Conservation (phyloP, 345 rosid genomes). For the Melastoma malabathricum region DNA sequence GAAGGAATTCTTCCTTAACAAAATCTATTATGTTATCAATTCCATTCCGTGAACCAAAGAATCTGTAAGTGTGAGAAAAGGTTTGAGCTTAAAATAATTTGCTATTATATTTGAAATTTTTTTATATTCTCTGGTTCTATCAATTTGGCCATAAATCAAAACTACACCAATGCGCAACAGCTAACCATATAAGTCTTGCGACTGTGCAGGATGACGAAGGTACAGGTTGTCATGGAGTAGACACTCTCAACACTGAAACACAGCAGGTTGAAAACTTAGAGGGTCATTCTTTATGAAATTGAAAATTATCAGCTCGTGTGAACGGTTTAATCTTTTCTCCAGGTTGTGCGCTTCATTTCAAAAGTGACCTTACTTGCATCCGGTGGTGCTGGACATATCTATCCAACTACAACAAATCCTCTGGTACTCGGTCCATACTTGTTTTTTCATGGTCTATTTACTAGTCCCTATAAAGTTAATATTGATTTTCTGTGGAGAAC, state of each 20-base stretch:
- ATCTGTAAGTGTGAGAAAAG: too few relatives aligned
- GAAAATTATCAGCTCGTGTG: not conserved
- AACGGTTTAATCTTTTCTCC: constrained; percentile 5
- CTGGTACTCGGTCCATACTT: constrained; percentile 26
- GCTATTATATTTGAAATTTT: too few relatives aligned
- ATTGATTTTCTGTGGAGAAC: too few relatives aligned
- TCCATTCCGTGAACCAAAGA: too few relatives aligned
- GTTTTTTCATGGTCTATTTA: not conserved
- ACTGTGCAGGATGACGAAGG: constrained; percentile 50
- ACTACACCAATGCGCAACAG: too few relatives aligned
- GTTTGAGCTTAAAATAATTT: too few relatives aligned
- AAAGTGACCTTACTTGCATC: constrained; percentile 94
- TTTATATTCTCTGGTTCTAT: too few relatives aligned
- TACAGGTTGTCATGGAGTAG: constrained; percentile 80
- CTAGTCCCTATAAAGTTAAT: too few relatives aligned
- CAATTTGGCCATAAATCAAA: too few relatives aligned
- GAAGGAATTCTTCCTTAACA: too few relatives aligned
- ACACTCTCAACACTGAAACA: constrained; percentile 69
- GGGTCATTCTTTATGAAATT: not conserved
- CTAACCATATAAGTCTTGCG: constrained; percentile 6
- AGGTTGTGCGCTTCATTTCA: constrained; percentile 82
- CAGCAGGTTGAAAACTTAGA: constrained; percentile 42
- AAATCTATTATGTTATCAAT: too few relatives aligned
- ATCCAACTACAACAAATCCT: constrained; percentile 90
- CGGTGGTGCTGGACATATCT: constrained; percentile 97